These are phyloP conservation scores for Capsicum chinense DNA, from an alignment of 257 asterid species.

Conservation along the genomic window DNA sequence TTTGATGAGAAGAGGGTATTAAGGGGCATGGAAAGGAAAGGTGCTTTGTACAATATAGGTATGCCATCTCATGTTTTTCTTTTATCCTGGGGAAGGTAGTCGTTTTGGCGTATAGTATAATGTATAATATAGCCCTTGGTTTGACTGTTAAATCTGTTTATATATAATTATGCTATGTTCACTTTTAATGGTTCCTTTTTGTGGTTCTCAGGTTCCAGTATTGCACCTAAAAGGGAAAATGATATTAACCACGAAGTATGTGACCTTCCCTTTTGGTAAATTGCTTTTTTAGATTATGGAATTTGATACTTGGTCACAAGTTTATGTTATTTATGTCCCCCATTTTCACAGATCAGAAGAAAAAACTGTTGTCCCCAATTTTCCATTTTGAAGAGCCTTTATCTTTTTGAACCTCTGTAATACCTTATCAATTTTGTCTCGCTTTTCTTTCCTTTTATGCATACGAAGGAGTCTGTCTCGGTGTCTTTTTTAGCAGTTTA, in stretches of 20 bases:
- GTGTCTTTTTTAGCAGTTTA: conserved; percentile 20
- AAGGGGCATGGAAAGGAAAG: conserved; percentile 56
- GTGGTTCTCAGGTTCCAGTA: conserved; percentile 28
- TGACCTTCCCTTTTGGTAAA: conserved; percentile 24
- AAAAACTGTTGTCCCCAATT: conserved; percentile 6
- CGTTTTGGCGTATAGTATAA: neutral
- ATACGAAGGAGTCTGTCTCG: neutral
- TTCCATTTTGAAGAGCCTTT: conserved; percentile 19
- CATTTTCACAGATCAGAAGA: neutral
- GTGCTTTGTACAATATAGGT: conserved; percentile 63
- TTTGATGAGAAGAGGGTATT: conserved; percentile 58
- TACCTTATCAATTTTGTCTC: neutral
- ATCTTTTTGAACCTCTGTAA: conserved; percentile 14
- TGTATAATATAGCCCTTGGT: neutral
- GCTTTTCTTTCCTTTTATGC: neutral
- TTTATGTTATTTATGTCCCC: neutral
- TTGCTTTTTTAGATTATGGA: neutral
- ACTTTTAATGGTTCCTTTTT: conserved; percentile 27
- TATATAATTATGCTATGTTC: neutral
- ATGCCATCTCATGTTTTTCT: conserved; percentile 26
- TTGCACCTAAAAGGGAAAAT: conserved; percentile 18
- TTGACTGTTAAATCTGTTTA: neutral
- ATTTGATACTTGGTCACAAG: neutral
- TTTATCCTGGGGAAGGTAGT: neutral
- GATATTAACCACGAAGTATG: conserved; percentile 31